Evolutionary conservation across 768 basidiomycete species (phyloP), one percentile per base, ranked within the genome.

Genomic region (Termitomyces eurrhizus): DNA sequence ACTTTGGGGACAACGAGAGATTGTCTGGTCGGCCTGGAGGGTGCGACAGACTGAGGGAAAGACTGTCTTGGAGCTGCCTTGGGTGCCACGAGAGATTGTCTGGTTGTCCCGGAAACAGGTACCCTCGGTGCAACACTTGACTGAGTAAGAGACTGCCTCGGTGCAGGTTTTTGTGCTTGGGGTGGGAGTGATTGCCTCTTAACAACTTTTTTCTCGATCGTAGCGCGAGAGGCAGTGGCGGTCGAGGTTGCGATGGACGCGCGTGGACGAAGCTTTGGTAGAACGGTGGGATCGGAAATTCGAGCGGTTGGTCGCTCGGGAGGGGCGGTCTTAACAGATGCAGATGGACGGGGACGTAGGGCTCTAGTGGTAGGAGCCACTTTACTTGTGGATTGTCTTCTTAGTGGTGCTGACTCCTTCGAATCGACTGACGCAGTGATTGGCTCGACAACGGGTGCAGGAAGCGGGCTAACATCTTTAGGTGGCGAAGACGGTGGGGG

Each of bases 161-260:
- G 29, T 7, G 49, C 50, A 24, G 32, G 12, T 35, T 42, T 58
- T 14, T 29, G 29, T 14, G 49, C 37, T 13, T 29, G 11, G 50
- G 26, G 21, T 33, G 57, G 26, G n/a, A 44, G 41, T 41, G 57
- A 58, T 35, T 32, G 49, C 16, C 41, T 58, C 16, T 32, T 4
- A 7, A 21, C 26, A 33, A 35, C 42, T 42, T 59, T 59, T 44
- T 53, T 59, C 36, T 52, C 44, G 2, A 24, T 13, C 16, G 45
- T 18, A n/a, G n/a, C n/a, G 39, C 35, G 26, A 33, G 41, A 21
- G 29, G 11, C 26, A 39, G 32, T 7, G 4, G 29, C 41, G 7
- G 41, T 58, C 9, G 58, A 33, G 14, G 58, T 45, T 24, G 58
- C 42, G n/a, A 59, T 52, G 21, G 58, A 59, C 14, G 32, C 42